These are phyloP conservation scores for Pseudogymnoascus sp. DNA, from an alignment of 2,329 filamentous ascomycete genomes.

Conservation along the genomic window DNA sequence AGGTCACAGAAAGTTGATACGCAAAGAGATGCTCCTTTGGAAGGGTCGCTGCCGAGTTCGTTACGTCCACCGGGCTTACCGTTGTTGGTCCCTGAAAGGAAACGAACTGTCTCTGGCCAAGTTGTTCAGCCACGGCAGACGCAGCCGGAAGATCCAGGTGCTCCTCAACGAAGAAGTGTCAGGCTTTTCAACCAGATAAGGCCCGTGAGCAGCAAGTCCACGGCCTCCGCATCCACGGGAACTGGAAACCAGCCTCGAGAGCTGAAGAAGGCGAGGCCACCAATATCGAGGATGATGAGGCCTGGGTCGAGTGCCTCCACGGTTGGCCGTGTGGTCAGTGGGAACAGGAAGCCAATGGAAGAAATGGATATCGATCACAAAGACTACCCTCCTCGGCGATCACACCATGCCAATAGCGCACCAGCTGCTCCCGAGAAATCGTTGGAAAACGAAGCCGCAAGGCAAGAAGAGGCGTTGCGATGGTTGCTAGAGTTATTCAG, in stretches of 20 bases:
- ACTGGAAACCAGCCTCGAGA: slow-evolving; percentile 60
- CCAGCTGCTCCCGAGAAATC: slow-evolving; percentile 19
- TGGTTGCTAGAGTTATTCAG: slow-evolving; percentile 72
- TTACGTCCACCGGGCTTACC: slow-evolving; percentile 15
- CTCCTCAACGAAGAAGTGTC: slow-evolving; percentile 61
- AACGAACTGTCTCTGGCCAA: slow-evolving; percentile 88
- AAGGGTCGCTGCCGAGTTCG: background rate
- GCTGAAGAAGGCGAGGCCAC: slow-evolving; percentile 75
- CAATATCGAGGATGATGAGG: slow-evolving; percentile 57
- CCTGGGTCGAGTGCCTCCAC: slow-evolving; percentile 58
- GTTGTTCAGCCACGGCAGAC: slow-evolving; percentile 43
- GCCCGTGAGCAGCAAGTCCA: slow-evolving; percentile 38
- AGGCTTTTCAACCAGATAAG: slow-evolving; percentile 64
- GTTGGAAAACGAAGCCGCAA: slow-evolving; percentile 44
- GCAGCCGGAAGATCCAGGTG: slow-evolving; percentile 52
- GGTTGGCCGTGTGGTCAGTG: slow-evolving; percentile 80
- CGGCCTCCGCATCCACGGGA: slow-evolving; percentile 47
- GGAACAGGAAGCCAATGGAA: slow-evolving; percentile 72
- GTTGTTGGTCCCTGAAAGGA: slow-evolving; percentile 52
- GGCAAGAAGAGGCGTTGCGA: slow-evolving; percentile 65
- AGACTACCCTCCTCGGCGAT: slow-evolving; percentile 36
- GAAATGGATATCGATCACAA: slow-evolving; percentile 64
- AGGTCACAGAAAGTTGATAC: slow-evolving; percentile 14
- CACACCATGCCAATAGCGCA: slow-evolving; percentile 21
- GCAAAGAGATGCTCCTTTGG: background rate